Conservation (phyloP, 2,329 filamentous ascomycete species). For the Colletotrichum cordylinicola region DNA sequence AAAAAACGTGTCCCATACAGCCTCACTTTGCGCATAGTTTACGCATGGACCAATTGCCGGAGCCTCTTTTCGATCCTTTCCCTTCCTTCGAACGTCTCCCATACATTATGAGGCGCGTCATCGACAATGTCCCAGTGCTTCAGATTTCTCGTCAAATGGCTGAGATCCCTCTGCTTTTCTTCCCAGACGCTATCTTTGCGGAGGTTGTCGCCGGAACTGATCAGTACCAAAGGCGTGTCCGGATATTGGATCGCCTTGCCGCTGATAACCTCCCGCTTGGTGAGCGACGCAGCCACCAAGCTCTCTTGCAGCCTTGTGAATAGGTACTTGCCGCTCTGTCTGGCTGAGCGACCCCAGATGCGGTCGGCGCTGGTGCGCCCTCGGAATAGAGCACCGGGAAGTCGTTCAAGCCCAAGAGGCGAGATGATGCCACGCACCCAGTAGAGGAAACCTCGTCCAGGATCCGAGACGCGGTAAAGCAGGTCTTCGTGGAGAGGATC, state of each 20-base stretch:
- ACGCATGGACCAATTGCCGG: slow-evolving; percentile 63
- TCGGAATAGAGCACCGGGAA: slow-evolving; percentile 81
- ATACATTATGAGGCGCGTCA: slow-evolving; percentile 85
- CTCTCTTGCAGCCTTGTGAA: slow-evolving; percentile 94
- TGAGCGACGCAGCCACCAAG: slow-evolving; percentile 83
- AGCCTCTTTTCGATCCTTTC: slow-evolving; percentile 80
- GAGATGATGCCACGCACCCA: slow-evolving; percentile 89
- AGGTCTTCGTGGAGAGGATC: slow-evolving; percentile 91
- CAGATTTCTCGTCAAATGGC: slow-evolving; percentile 79
- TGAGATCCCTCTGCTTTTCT: slow-evolving; percentile 83
- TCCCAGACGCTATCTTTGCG: slow-evolving; percentile 76
- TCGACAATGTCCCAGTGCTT: slow-evolving; percentile 86
- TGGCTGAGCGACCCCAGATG: slow-evolving; percentile 79
- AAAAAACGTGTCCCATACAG: neutral
- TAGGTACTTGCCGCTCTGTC: slow-evolving; percentile 82
- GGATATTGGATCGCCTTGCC: slow-evolving; percentile 80
- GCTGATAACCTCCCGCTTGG: slow-evolving; percentile 80
- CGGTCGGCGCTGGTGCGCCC: slow-evolving; percentile 84
- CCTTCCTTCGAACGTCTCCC: slow-evolving; percentile 76
- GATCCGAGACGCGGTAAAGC: slow-evolving; percentile 68
- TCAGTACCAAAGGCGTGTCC: slow-evolving; percentile 78
- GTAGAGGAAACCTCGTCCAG: slow-evolving; percentile 79
- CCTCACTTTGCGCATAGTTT: neutral
- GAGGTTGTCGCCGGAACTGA: slow-evolving; percentile 81
- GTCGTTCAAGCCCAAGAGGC: slow-evolving; percentile 82